A percentile compares a stretch with the other conserved stretches of the same genome.
Conservation (phyloP, 495 filamentous ascomycete species). For the Hyaloscypha finlandica region DNA sequence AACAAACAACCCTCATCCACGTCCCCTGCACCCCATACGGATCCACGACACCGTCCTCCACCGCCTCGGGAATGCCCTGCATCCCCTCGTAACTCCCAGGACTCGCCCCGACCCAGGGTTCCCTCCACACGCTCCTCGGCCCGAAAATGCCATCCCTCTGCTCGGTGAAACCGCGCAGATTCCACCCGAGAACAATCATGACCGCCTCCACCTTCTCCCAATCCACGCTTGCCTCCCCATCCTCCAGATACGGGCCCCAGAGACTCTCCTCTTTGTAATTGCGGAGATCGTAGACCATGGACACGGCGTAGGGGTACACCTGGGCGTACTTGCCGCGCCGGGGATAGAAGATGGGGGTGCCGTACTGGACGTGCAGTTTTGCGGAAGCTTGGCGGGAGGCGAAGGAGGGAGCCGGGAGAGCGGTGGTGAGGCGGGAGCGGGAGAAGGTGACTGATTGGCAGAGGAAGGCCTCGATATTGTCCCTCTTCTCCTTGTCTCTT, state of each 20-base stretch:
- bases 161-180: constrained; percentile 48
- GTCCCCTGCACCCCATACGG: constrained; percentile 62
- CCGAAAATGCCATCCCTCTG: constrained; percentile 40
- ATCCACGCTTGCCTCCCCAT: constrained; percentile 54
- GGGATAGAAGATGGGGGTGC: constrained; percentile 45
- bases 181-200: constrained; percentile 59
- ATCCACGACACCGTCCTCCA: constrained; percentile 48
- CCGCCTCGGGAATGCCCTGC: constrained; percentile 30
- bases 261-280: constrained; percentile 54
- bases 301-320: constrained; percentile 56
- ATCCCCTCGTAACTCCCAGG: constrained; percentile 44
- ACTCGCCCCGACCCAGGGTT: constrained; percentile 54
- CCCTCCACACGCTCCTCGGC: constrained; percentile 42
- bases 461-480: constrained; percentile 46
- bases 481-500: constrained; percentile 34
- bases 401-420: background rate
- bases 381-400: constrained; percentile 57
- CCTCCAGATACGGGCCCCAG: constrained; percentile 65
- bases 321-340: constrained; percentile 33
- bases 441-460: constrained; percentile 55
- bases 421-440: constrained; percentile 34
- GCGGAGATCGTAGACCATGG: constrained; percentile 65
- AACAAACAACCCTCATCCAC: constrained; percentile 54
- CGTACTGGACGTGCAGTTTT: constrained; percentile 63
- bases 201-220: constrained; percentile 73